Evolutionary conservation across 1,284 basidiomycete species (phyloP), one percentile per base, ranked within the genome.

Genomic region (Inonotus hispidus): DNA sequence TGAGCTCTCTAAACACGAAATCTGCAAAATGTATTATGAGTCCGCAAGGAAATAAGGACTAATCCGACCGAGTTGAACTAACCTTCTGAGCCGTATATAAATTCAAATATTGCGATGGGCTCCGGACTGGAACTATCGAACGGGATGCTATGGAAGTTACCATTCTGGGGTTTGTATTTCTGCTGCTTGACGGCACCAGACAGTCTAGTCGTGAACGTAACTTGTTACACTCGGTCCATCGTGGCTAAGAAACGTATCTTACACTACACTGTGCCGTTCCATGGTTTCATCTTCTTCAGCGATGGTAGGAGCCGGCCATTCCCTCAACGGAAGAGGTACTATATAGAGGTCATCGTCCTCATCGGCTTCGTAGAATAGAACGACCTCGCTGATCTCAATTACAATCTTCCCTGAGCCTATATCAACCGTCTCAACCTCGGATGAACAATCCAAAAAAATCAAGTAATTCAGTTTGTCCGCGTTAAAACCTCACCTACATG

Each of bases 21-120:
- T 43, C 41, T 43, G 14, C 1, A n/a, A 16, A 13, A 3, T n/a
- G 6, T 6, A 3, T 1, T 43, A 3, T 16, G 6, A 43, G 14
- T 32, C 6, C 41, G 16, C 16, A 19, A 16, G 19, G 11, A 43
- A 4, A n/a, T 16, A 43, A n/a, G n/a, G n/a, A n/a, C n/a, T n/a
- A n/a, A n/a, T n/a, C 19, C 1, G 14, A n/a, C 19, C 14, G 41
- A 14, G 21, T n/a, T 16, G 6, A 45, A n/a, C 10, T 16, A 46
- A n/a, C 39, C 55, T 45, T 45, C 21, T 25, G 55, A 16, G 8
- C 55, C 55, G 32, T 45, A 56, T 10, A 56, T 45, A 23, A 56
- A 56, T 25, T 43, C 45, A 21, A 56, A 56, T 11, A 35, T 56
- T 4, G 41, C 37, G 11, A 35, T 56, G 13, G 55, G 45, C 29